Percentiles rank a stretch among this genome's conserved stretches.
phyloP scores from a whole-genome alignment of 352 stramenopile species.

The Plasmopara muralis region DNA sequence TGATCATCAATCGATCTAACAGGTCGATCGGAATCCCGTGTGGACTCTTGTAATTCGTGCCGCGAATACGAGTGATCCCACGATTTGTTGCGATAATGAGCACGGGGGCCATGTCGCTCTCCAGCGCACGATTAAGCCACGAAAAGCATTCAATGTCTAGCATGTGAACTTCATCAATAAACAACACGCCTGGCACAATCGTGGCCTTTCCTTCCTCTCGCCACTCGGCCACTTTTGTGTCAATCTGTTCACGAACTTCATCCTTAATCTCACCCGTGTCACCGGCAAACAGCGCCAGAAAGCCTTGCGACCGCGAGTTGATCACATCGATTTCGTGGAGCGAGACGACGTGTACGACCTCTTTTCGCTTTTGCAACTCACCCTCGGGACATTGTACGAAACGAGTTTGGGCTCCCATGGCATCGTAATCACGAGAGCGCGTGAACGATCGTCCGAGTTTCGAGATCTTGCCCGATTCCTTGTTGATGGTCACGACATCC shows the following conservation, averaged over 20 bases:
- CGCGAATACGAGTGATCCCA: constrained; percentile 96
- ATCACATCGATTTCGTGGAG: constrained; percentile 99
- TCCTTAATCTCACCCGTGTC: constrained; percentile 99
- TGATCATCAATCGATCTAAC: constrained; percentile 98
- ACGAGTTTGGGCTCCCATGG: constrained; percentile 90
- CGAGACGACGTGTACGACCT: constrained; percentile 96
- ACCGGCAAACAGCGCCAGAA: constrained; percentile 97
- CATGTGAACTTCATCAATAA: constrained; percentile 99
- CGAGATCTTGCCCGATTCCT: constrained; percentile 97
- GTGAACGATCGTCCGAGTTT: constrained; percentile 98
- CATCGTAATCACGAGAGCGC: constrained; percentile 97
- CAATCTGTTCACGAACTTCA: constrained; percentile 98
- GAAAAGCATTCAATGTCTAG: constrained; percentile 99
- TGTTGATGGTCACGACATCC: constrained; percentile 99
- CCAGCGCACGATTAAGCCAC: constrained; percentile 97
- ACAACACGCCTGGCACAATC: constrained; percentile 97
- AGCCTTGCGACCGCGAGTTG: constrained; percentile 98
- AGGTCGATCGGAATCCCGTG: constrained; percentile 99
- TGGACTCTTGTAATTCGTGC: constrained; percentile 98
- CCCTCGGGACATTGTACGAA: constrained; percentile 91
- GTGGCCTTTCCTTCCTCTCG: constrained; percentile 95
- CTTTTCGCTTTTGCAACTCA: constrained; percentile 98
- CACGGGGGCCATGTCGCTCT: constrained; percentile 96
- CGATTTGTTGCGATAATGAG: constrained; percentile 99
- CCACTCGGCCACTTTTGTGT: constrained; percentile 97